Evolutionary conservation across 768 basidiomycete species (phyloP), one percentile per base, ranked within the genome.

Genomic region (Tulasnella sp.): DNA sequence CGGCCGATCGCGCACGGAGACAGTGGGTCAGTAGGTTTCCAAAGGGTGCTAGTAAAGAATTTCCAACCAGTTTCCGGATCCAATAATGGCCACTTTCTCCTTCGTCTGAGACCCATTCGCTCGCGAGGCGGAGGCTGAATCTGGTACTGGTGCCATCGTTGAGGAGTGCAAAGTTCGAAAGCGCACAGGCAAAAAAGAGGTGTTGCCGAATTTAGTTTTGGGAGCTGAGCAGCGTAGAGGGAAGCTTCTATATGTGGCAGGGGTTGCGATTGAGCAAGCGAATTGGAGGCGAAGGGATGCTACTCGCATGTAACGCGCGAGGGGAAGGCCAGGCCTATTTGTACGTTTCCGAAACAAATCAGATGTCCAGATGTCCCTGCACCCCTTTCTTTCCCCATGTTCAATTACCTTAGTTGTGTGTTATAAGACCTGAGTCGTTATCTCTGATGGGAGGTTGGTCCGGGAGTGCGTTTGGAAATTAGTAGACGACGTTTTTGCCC

Each of bases 41-140:
- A 44, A 9, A 1, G 42, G 15, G 42, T 10, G 2, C 2, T 44
- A 15, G 15, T 15, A 44, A 15, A 44, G 42, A 10, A 46, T 18
- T 18, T 77, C 83, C 78, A 6, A 83, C 84, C 83, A 84, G 78
- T 85, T 85, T 6, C 84, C 84, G 26, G 83, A 84, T 15, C 84
- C 84, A 5, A 85, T 83, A 78, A 85, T 83, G 4, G 82, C 83
- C 35, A 85, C 82, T 75, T 80, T 82, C 80, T 85, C 84, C 26
- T 67, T 67, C 5, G 23, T 29, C 13, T 67, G 61, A 32, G 32
- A 20, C 15, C 61, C 61, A 67, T 67, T 67, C n/a, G 61, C 26
- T 29, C 61, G 61, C 5, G 32, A n/a, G 11, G 6, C 26, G 26
- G 61, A 26, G 7, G 61, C 32, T 67, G 61, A 29, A 67, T 67